A percentile compares a stretch with the other conserved stretches of the same genome.
These are phyloP conservation scores for Zymoseptoria brevis DNA, from an alignment of 2,329 filamentous ascomycete species.

Conservation along the genomic window DNA sequence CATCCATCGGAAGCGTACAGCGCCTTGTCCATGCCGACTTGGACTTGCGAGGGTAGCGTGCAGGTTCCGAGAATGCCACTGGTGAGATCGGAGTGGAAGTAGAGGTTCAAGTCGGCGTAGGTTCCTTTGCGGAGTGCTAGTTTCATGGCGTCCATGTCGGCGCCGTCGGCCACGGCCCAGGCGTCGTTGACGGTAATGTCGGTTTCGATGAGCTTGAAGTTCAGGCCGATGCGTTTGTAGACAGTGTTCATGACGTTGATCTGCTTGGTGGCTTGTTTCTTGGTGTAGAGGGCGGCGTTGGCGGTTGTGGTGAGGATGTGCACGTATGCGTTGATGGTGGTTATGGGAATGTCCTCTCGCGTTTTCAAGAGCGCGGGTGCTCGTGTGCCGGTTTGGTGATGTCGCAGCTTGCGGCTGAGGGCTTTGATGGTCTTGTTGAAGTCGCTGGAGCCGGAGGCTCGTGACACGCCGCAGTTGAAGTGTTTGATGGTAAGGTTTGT, in stretches of 20 bases:
- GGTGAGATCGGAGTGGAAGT: constrained; percentile 49
- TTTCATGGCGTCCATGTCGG: constrained; percentile 46
- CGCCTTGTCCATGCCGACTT: constrained; percentile 22
- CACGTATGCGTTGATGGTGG: constrained; percentile 37
- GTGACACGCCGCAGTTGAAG: constrained; percentile 38
- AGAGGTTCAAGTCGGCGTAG: constrained; percentile 50
- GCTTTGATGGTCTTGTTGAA: constrained; percentile 33
- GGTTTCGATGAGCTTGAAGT: constrained; percentile 43
- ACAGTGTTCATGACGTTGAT: constrained; percentile 34
- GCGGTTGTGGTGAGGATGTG: constrained; percentile 37
- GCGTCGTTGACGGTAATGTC: constrained; percentile 46
- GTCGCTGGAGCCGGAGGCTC: constrained; percentile 30
- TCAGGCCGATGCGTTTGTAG: constrained; percentile 45
- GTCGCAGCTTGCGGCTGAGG: constrained; percentile 26
- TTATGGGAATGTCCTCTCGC: constrained; percentile 18
- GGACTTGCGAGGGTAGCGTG: constrained; percentile 39
- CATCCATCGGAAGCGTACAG: constrained; percentile 48
- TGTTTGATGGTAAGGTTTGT: constrained; percentile 25
- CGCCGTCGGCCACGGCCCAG: constrained; percentile 45
- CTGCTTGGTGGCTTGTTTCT: constrained; percentile 34
- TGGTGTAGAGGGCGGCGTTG: constrained; percentile 33
- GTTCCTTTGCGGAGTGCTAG: constrained; percentile 44
- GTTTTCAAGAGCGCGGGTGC: constrained; percentile 24
- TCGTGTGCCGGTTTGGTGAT: constrained; percentile 10
- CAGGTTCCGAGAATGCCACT: constrained; percentile 47